Conservation (phyloP, 768 basidiomycete species). For the Daedaleopsis nitida region DNA sequence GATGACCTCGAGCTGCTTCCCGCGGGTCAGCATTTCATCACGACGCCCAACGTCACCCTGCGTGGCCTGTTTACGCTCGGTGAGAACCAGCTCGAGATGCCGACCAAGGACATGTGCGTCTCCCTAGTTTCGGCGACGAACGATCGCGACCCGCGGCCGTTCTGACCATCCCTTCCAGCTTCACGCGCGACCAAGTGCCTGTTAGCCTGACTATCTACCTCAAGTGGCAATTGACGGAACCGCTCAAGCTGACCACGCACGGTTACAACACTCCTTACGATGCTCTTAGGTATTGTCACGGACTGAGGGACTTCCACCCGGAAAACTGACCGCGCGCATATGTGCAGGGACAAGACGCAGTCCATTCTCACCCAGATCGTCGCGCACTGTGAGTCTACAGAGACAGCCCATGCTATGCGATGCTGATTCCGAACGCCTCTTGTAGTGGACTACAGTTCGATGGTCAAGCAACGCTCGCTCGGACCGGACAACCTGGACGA, state of each 20-base stretch:
- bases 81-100: constrained; percentile 85
- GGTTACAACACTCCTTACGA: constrained; percentile 86
- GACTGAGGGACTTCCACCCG: background rate
- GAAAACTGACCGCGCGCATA: background rate
- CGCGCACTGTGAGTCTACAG: constrained; percentile 60
- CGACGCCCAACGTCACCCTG: constrained; percentile 80
- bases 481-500: constrained; percentile 78
- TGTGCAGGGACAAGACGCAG: constrained; percentile 71
- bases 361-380: constrained; percentile 87
- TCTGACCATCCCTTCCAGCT: constrained; percentile 41
- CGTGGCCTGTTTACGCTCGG: constrained; percentile 80
- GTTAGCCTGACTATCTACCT: constrained; percentile 83
- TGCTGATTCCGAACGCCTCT: background rate
- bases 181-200: constrained; percentile 86
- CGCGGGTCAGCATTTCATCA: constrained; percentile 84
- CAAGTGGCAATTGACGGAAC: constrained; percentile 66
- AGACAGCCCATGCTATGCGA: constrained; percentile 31
- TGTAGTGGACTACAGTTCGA: constrained; percentile 54
- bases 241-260: constrained; percentile 72
- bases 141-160: no score
- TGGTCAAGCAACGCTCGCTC: constrained; percentile 80
- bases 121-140: background rate
- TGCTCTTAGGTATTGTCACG: constrained; percentile 45
- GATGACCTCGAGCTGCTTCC: constrained; percentile 78
- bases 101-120: constrained; percentile 81